Conservation (phyloP, 2,329 filamentous ascomycete species). For the Zasmidium citrigriseum region DNA sequence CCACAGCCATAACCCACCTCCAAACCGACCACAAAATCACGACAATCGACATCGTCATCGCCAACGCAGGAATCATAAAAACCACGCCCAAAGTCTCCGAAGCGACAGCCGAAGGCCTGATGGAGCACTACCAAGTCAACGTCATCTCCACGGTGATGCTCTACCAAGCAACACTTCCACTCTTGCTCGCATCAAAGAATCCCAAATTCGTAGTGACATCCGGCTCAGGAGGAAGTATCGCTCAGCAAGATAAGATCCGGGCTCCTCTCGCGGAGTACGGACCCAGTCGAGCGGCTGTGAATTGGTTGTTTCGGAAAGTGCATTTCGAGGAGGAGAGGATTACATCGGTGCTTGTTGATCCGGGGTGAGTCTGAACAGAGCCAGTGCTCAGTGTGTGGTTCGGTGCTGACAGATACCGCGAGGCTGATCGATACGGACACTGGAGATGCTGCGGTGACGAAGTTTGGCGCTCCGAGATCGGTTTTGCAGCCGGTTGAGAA, state of each 20-base stretch:
- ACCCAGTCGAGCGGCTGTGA: neutral
- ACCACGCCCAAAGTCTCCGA: neutral
- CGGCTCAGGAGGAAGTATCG: neutral
- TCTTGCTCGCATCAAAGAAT: neutral
- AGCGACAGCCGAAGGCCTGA: neutral
- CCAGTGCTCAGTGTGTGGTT: neutral
- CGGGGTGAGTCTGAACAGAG: constrained; percentile 1
- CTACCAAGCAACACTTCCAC: neutral
- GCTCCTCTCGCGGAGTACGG: constrained; percentile 1
- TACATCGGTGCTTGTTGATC: constrained; percentile 3
- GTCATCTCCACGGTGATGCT: neutral
- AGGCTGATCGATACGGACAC: neutral
- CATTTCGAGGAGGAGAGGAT: constrained; percentile 6
- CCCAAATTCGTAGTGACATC: constrained; percentile 2
- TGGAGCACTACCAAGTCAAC: constrained; percentile 4
- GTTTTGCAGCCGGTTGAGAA: neutral
- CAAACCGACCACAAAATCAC: neutral
- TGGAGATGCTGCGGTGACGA: neutral
- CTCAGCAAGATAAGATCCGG: neutral
- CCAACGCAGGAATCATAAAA: neutral
- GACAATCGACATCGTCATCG: constrained; percentile 2
- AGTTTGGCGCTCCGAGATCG: neutral
- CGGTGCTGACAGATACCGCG: neutral
- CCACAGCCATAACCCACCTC: neutral
- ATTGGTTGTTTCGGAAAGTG: neutral